Percentiles rank a stretch among this genome's conserved stretches.
Evolutionary conservation across 306 rosid genomes (phyloP).

Genomic region (Quercus dentata): DNA sequence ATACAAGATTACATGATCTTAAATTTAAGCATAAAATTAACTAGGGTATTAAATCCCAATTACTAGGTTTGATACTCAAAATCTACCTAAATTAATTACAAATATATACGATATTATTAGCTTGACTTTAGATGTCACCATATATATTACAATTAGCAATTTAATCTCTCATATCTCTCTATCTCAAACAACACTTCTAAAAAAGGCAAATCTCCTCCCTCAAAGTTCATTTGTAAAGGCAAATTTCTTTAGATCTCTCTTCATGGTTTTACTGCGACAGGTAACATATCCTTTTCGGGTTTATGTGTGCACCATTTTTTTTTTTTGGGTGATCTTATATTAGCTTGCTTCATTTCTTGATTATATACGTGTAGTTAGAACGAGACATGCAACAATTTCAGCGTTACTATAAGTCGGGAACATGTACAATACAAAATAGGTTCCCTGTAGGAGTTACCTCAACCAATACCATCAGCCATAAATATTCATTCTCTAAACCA

Average conservation of each 20-base stretch:
- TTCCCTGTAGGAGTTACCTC: conserved; percentile 21
- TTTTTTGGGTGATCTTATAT: not conserved
- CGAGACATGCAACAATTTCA: conserved; percentile 48
- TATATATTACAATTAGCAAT: not conserved
- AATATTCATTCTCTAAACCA: conserved; percentile 33
- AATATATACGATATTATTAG: not conserved
- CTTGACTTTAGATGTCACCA: not conserved
- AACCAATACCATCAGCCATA: conserved; percentile 20
- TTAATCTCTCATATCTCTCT: not conserved
- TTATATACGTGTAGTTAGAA: conserved; percentile 16
- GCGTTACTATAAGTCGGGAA: conserved; percentile 28
- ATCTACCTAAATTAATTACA: not conserved
- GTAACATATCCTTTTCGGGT: conserved; percentile 2
- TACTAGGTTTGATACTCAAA: not conserved
- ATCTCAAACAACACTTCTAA: not conserved
- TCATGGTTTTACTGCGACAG: conserved; percentile 38
- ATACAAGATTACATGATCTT: conserved; percentile 14
- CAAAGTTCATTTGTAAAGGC: not conserved
- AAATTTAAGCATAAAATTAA: conserved; percentile 17
- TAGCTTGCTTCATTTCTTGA: not conserved
- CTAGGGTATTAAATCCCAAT: not conserved
- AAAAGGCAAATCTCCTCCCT: not conserved
- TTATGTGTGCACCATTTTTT: not conserved
- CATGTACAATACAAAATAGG: conserved; percentile 17
- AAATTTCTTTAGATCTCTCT: not conserved